Evolutionary conservation across 2,329 filamentous ascomycete genomes (phyloP).

Genomic region (Juglanconis oblonga): DNA sequence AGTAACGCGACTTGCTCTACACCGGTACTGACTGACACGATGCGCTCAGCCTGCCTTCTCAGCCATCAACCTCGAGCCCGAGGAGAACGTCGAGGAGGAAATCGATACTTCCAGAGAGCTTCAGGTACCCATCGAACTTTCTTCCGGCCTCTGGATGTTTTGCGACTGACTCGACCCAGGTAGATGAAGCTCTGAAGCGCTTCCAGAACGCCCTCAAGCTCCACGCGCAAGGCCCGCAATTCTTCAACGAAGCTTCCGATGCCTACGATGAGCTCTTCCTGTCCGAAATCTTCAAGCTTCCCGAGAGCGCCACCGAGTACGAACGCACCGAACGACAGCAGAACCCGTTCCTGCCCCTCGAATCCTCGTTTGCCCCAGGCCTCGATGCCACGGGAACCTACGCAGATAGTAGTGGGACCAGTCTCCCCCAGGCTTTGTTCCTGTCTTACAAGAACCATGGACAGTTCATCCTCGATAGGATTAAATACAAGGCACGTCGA

Average conservation of each 20-base stretch:
- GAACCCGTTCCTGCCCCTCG: constrained; percentile 45
- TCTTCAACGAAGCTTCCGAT: constrained; percentile 70
- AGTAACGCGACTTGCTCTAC: background rate
- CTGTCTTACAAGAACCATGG: constrained; percentile 94
- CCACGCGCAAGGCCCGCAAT: constrained; percentile 79
- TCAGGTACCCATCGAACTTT: constrained; percentile 50
- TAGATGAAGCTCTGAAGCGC: constrained; percentile 92
- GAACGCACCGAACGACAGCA: constrained; percentile 63
- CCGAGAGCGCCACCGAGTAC: constrained; percentile 83
- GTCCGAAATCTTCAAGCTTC: constrained; percentile 91
- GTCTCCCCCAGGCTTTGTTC: constrained; percentile 84
- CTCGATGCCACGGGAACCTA: constrained; percentile 58
- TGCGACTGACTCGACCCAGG: constrained; percentile 40
- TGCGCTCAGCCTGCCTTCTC: constrained; percentile 64
- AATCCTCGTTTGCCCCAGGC: constrained; percentile 45
- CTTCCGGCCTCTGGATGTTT: background rate
- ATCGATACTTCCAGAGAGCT: constrained; percentile 94
- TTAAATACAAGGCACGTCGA: constrained; percentile 49
- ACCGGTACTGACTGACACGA: background rate
- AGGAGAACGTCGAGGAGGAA: constrained; percentile 86
- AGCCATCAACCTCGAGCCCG: constrained; percentile 90
- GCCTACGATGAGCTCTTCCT: constrained; percentile 84
- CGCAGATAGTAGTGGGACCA: constrained; percentile 73
- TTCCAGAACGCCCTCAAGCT: constrained; percentile 90
- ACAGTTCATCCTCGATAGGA: constrained; percentile 80